A percentile compares a stretch with the other conserved stretches of the same genome.
These are phyloP conservation scores for Alternaria incomplexa DNA, from an alignment of 2,329 filamentous ascomycete species.

Conservation along the genomic window DNA sequence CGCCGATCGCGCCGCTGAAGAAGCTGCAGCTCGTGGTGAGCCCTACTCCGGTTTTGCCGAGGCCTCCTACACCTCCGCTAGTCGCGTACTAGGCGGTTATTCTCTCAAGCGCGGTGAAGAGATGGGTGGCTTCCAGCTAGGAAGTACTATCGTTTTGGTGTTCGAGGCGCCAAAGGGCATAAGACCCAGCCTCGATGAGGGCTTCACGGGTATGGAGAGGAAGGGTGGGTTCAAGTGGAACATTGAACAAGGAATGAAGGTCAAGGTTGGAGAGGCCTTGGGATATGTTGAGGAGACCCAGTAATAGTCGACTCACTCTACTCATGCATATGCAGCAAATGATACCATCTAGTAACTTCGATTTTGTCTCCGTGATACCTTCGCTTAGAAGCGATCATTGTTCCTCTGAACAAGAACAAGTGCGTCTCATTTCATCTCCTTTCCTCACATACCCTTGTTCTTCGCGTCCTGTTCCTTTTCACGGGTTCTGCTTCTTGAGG, in stretches of 20 bases:
- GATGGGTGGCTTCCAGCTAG: conserved; percentile 97
- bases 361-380: not conserved
- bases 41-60: conserved; percentile 90
- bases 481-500: not conserved
- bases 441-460: not conserved
- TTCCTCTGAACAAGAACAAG: not conserved
- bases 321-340: not conserved
- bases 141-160: conserved; percentile 92
- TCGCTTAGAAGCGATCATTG: not conserved
- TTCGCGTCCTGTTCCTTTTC: not conserved
- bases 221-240: conserved; percentile 82
- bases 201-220: conserved; percentile 57
- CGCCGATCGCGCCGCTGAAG: conserved; percentile 83
- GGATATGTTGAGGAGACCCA: conserved; percentile 68
- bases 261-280: conserved; percentile 87
- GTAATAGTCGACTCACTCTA: not conserved
- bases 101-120: conserved; percentile 87
- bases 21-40: conserved; percentile 77
- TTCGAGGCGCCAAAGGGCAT: conserved; percentile 85
- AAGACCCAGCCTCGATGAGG: conserved; percentile 63
- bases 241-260: conserved; percentile 83
- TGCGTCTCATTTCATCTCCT: not conserved
- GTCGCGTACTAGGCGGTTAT: conserved; percentile 78
- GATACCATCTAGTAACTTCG: not conserved
- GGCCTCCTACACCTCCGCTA: conserved; percentile 83